Evolutionary conservation across 345 rosid species (phyloP).

Genomic region (Pelargonium nanum): DNA sequence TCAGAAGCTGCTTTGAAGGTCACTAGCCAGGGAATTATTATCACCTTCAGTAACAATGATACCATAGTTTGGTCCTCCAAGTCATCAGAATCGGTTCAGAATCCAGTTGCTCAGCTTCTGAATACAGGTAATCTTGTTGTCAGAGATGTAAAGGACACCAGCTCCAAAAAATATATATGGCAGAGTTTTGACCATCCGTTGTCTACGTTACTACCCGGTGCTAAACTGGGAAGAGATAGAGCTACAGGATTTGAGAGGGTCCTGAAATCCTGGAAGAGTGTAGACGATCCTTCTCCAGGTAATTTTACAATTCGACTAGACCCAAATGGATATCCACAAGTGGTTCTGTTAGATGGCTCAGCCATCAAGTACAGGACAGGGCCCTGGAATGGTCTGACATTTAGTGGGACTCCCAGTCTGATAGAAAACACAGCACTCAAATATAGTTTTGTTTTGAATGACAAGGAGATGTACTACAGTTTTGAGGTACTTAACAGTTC

Average conservation of each 20-base stretch:
- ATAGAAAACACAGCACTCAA: slow-evolving; percentile 8
- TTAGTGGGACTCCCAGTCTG: slow-evolving; percentile 29
- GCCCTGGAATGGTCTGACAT: slow-evolving; percentile 38
- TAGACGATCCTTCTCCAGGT: slow-evolving; percentile 34
- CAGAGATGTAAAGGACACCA: slow-evolving; percentile 12
- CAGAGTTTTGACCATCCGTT: slow-evolving; percentile 49
- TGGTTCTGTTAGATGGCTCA: slow-evolving; percentile 14
- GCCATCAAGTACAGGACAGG: slow-evolving; percentile 20
- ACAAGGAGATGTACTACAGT: slow-evolving; percentile 23
- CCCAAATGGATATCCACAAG: slow-evolving; percentile 29
- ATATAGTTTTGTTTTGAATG: slow-evolving; percentile 16
- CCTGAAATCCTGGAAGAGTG: slow-evolving; percentile 33
- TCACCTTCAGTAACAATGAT: slow-evolving; percentile 11
- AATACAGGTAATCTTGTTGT: slow-evolving; percentile 40
- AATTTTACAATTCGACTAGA: slow-evolving; percentile 16
- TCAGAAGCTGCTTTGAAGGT: slow-evolving; percentile 21
- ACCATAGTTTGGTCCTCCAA: slow-evolving; percentile 29
- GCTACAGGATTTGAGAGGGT: slow-evolving; percentile 19
- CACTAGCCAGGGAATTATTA: slow-evolving; percentile 13
- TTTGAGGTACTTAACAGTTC: slow-evolving; percentile 18
- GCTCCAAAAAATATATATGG: slow-evolving; percentile 23
- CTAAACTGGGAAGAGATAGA: slow-evolving; percentile 40
- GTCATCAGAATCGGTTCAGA: slow-evolving; percentile 8
- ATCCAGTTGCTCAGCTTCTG: slow-evolving; percentile 33
- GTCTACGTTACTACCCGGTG: slow-evolving; percentile 33